Evolutionary conservation across 441 rosid genomes (phyloP).

Genomic region (Pelargonium fulgidum): DNA sequence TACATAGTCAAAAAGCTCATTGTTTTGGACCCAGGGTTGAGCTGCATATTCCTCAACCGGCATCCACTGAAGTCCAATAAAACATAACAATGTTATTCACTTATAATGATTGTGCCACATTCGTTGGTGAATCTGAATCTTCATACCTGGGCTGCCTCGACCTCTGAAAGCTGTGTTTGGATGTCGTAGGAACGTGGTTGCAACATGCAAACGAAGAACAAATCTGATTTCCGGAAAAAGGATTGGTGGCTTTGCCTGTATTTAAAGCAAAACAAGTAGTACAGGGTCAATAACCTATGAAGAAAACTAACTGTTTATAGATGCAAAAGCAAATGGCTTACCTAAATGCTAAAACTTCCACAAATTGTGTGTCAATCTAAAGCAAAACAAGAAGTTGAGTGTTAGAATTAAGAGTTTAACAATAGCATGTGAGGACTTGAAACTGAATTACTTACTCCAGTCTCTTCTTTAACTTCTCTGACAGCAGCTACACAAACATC

Average conservation of each 20-base stretch:
- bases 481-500: constrained; percentile 57
- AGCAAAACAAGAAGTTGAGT: not conserved
- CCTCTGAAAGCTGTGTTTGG: constrained; percentile 60
- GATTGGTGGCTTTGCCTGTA: constrained; percentile 66
- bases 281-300: no score
- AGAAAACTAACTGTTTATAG: not conserved
- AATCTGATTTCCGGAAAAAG: constrained; percentile 71
- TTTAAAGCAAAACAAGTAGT: not conserved
- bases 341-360: constrained; percentile 79
- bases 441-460: constrained; percentile 47
- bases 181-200: constrained; percentile 63
- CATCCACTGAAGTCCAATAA: not conserved
- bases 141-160: constrained; percentile 69
- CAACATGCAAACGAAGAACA: constrained; percentile 72
- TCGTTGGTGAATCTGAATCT: no score
- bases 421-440: no score
- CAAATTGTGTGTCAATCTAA: constrained; percentile 70
- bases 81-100: not conserved
- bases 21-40: constrained; percentile 46
- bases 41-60: constrained; percentile 1
- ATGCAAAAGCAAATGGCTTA: constrained; percentile 19
- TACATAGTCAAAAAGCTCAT: constrained; percentile 40
- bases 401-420: not conserved
- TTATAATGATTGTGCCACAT: not conserved
- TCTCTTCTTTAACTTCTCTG: constrained; percentile 89